A percentile compares a stretch with the other conserved stretches of the same genome.
These are phyloP conservation scores for Phialophora chinensis DNA, from an alignment of 2,329 filamentous ascomycete genomes.

Conservation along the genomic window DNA sequence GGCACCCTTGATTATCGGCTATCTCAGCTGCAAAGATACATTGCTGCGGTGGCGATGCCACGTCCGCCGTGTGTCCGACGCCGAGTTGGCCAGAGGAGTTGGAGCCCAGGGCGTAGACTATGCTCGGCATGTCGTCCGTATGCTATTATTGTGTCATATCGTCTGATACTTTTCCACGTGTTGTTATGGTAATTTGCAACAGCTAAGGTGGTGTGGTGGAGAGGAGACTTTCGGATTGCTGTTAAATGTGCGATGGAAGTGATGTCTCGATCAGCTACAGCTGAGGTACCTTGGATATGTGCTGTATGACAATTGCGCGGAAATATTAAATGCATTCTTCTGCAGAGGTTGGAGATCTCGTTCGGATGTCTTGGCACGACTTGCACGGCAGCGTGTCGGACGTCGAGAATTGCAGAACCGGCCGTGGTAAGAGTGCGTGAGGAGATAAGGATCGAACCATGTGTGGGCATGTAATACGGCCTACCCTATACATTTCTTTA, in stretches of 20 bases:
- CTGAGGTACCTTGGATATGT: too few relatives aligned
- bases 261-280: too few relatives aligned
- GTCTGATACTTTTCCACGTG: background rate
- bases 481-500: background rate
- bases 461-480: background rate
- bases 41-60: slow-evolving; percentile 65
- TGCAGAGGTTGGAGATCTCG: too few relatives aligned
- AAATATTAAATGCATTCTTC: too few relatives aligned
- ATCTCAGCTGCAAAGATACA: slow-evolving; percentile 58
- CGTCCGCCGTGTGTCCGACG: slow-evolving; percentile 72
- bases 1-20: background rate
- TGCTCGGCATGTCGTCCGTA: background rate
- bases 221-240: too few relatives aligned
- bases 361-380: too few relatives aligned
- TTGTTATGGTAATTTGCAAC: too few relatives aligned
- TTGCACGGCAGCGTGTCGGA: too few relatives aligned
- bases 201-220: too few relatives aligned
- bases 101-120: slow-evolving; percentile 72
- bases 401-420: too few relatives aligned
- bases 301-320: too few relatives aligned
- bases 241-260: too few relatives aligned
- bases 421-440: background rate
- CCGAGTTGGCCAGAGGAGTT: slow-evolving; percentile 79
- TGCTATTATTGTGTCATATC: background rate
- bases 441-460: background rate